Evolutionary conservation across 176 grass and related monocot genomes (phyloP), one percentile per base, ranked within the genome.

Genomic region (Bromus sterilis): DNA sequence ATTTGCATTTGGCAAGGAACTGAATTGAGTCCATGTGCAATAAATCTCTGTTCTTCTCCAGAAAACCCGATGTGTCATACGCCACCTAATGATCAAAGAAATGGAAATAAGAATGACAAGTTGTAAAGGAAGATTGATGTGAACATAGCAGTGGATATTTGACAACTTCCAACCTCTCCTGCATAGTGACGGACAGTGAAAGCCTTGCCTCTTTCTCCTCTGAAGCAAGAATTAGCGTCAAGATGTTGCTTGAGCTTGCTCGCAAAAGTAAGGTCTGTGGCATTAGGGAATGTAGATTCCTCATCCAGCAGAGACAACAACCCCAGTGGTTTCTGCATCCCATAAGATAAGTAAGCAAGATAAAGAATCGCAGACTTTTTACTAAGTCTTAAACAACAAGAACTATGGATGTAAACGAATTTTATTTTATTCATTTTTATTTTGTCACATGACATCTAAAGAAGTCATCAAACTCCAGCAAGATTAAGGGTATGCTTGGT

Each of bases 21-120:
- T 95, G 90, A 87, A 99, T 99, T 9, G 87, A 93, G 49, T 99
- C 96, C 86, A 95, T 81, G 77, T 99, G 91, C 71, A 99, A 89
- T 59, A 99, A 80, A 90, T 99, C 96, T 75, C 96, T 92, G 71
- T 99, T 99, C 86, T 99, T 99, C 90, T 99, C 96, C 34, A 99
- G 84, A 86, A 99, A 99, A 56, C 96, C 93, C 2, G 90, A 84
- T 53, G 96, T 95, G 75, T 99, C 88, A 82, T 99, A 99, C 20
- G 80, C 77, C 40, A 94, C 92, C 92, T 94, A 60, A 82, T 89
- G 24, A 82, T 78, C 39, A 62, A 66, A 55, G 28, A 63, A 79
- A 75, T 37, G 71, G 5, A 49, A 82, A 62, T 68, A 77, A 85
- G 43, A 39, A 60, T 37, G 21, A 25, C 18, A 46, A 24, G 31